A percentile compares a stretch with the other conserved stretches of the same genome.
These are phyloP conservation scores for Akebia trifoliata DNA, from an alignment of 164 flowering plant species.

Conservation along the genomic window DNA sequence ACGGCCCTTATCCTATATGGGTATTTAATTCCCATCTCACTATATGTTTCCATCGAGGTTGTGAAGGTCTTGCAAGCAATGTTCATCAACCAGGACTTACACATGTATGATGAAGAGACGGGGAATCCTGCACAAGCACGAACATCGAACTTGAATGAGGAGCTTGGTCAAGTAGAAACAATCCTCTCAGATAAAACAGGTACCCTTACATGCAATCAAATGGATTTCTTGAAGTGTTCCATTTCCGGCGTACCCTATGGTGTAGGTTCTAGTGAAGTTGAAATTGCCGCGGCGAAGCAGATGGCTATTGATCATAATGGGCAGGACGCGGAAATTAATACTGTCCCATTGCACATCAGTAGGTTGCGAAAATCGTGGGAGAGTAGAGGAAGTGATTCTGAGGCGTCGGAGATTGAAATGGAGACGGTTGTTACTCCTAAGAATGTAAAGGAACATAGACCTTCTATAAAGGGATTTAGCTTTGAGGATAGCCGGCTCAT, in stretches of 20 bases:
- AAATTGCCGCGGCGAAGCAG: conserved; percentile 53
- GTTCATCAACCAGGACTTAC: conserved; percentile 66
- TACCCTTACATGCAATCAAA: conserved; percentile 82
- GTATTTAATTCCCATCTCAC: conserved; percentile 75
- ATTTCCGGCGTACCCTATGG: conserved; percentile 77
- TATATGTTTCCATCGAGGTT: conserved; percentile 78
- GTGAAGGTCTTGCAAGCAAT: conserved; percentile 76
- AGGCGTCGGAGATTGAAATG: conserved; percentile 57
- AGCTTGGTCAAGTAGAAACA: conserved; percentile 84
- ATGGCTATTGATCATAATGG: conserved; percentile 21
- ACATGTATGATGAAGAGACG: conserved; percentile 73
- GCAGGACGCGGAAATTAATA: conserved; percentile 12
- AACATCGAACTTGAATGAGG: conserved; percentile 86
- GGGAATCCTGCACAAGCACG: conserved; percentile 76
- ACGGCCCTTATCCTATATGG: conserved; percentile 72
- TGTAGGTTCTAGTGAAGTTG: conserved; percentile 63
- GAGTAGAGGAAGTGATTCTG: conserved; percentile 32
- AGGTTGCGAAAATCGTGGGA: conserved; percentile 14
- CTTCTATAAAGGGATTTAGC: conserved; percentile 57
- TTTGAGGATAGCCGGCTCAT: conserved; percentile 67
- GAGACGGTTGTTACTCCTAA: conserved; percentile 47
- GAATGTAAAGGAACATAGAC: conserved; percentile 23
- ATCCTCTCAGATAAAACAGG: conserved; percentile 90
- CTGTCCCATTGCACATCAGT: conserved; percentile 7
- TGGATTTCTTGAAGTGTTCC: conserved; percentile 86